A percentile compares a stretch with the other conserved stretches of the same genome.
These are phyloP conservation scores for Malassezia caprae DNA, from an alignment of 1,284 basidiomycete genomes.

Conservation along the genomic window DNA sequence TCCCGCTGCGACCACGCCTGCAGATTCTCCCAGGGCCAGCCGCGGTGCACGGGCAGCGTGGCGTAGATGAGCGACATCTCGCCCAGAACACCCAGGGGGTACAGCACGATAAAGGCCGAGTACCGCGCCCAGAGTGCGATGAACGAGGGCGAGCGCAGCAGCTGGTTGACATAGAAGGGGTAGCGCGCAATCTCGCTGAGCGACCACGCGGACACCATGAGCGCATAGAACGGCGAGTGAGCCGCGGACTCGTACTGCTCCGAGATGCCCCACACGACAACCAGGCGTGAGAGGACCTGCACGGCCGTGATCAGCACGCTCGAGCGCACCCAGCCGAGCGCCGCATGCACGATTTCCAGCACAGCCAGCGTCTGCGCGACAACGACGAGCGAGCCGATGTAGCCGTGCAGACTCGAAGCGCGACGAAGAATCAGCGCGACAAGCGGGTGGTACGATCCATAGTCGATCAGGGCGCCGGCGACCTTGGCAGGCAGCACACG, in stretches of 20 bases:
- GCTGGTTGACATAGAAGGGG: slow-evolving; percentile 68
- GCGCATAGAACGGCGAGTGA: slow-evolving; percentile 68
- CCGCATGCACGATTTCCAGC: slow-evolving; percentile 57
- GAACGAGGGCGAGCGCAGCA: slow-evolving; percentile 48
- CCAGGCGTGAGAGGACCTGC: slow-evolving; percentile 78
- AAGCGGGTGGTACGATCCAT: slow-evolving; percentile 21
- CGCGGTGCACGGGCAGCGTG: slow-evolving; percentile 56
- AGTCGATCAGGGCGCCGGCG: slow-evolving; percentile 21
- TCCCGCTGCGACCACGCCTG: slow-evolving; percentile 12
- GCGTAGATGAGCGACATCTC: slow-evolving; percentile 75
- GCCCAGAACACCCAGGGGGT: slow-evolving; percentile 77
- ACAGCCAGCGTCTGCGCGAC: slow-evolving; percentile 35
- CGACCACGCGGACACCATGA: slow-evolving; percentile 90
- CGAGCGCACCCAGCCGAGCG: slow-evolving; percentile 71
- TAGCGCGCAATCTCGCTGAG: slow-evolving; percentile 86
- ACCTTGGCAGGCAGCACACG: slow-evolving; percentile 26
- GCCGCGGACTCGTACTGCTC: slow-evolving; percentile 35
- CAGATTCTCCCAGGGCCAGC: slow-evolving; percentile 20
- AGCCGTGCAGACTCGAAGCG: slow-evolving; percentile 24
- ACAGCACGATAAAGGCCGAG: slow-evolving; percentile 84
- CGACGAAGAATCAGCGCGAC: slow-evolving; percentile 25
- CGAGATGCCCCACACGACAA: slow-evolving; percentile 65
- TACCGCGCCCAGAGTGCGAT: slow-evolving; percentile 50
- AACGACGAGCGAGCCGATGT: slow-evolving; percentile 31
- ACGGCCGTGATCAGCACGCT: slow-evolving; percentile 69